Percentiles rank a stretch among this genome's conserved stretches.
These are phyloP conservation scores for Fusarium liriodendri DNA, from an alignment of 2,329 filamentous ascomycete species.

Conservation along the genomic window DNA sequence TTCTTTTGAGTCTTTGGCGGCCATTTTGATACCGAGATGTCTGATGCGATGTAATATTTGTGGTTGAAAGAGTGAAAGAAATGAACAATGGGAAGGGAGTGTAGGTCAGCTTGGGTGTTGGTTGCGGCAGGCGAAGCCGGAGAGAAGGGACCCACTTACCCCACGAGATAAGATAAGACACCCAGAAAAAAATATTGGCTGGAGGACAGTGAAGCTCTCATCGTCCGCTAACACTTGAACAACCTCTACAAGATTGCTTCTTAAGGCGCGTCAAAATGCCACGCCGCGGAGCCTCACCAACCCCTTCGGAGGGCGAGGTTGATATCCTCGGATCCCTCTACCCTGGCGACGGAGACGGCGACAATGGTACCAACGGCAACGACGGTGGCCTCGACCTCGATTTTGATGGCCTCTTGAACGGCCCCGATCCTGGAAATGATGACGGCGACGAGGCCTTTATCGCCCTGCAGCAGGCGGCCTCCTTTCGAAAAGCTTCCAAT, in stretches of 20 bases:
- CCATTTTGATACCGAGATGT: constrained; percentile 45
- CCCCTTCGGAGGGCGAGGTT: constrained; percentile 88
- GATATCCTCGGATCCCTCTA: constrained; percentile 88
- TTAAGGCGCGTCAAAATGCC: constrained; percentile 65
- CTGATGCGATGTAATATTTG: not conserved
- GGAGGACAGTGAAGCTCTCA: constrained; percentile 16
- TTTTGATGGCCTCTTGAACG: constrained; percentile 71
- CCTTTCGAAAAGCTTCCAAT: constrained; percentile 86
- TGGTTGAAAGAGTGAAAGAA: constrained; percentile 16
- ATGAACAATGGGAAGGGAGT: constrained; percentile 3
- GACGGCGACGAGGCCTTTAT: constrained; percentile 91
- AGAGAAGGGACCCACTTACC: constrained; percentile 39
- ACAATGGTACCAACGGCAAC: constrained; percentile 49
- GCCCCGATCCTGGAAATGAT: constrained; percentile 56
- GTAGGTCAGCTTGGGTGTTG: constrained; percentile 9
- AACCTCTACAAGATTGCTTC: constrained; percentile 7
- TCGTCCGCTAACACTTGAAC: constrained; percentile 9
- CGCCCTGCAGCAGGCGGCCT: constrained; percentile 84
- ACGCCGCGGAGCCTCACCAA: constrained; percentile 80
- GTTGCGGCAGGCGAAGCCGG: constrained; percentile 1
- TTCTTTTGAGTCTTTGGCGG: constrained; percentile 56
- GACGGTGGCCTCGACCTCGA: constrained; percentile 62
- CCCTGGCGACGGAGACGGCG: constrained; percentile 67
- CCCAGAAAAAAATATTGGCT: constrained; percentile 49
- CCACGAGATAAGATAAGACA: constrained; percentile 55